Evolutionary conservation across 2,329 filamentous ascomycete genomes (phyloP).

Genomic region (Arthrobotrys pseudoclavata): DNA sequence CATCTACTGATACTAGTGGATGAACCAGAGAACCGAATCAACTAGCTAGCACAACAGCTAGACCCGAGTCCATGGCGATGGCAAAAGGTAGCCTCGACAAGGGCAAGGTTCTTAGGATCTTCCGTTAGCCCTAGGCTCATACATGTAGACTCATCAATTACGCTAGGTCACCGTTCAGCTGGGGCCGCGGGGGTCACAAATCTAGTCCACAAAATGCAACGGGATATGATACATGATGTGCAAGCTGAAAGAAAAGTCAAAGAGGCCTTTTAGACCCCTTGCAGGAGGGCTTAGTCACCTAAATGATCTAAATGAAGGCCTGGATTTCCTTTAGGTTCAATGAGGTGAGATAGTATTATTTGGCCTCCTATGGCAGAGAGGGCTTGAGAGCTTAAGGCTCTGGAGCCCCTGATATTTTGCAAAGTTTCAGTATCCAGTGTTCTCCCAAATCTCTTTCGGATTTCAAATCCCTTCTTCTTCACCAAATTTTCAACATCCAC

Average conservation of each 20-base stretch:
- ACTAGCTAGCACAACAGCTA: not conserved
- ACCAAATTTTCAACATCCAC: too few species aligned
- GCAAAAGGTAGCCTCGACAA: conserved; percentile 14
- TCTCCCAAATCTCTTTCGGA: too few species aligned
- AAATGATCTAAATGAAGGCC: not conserved
- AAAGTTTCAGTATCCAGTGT: too few species aligned
- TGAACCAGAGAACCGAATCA: not conserved
- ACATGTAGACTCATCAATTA: not conserved
- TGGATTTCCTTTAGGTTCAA: not conserved
- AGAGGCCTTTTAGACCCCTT: not conserved
- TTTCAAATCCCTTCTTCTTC: too few species aligned
- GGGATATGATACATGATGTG: not conserved
- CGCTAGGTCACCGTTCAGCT: not conserved
- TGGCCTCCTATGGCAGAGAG: too few species aligned
- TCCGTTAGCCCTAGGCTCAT: not conserved
- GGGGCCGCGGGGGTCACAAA: conserved; percentile 1
- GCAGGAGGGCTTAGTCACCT: conserved; percentile 7
- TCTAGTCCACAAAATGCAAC: not conserved
- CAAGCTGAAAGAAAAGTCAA: not conserved
- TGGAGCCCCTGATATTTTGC: too few species aligned
- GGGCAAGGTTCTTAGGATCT: not conserved
- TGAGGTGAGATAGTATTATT: not conserved
- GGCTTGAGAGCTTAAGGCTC: too few species aligned
- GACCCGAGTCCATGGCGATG: conserved; percentile 24
- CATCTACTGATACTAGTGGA: too few species aligned